Percentiles rank a stretch among this genome's conserved stretches.
These are phyloP conservation scores for Saussurea involucrata DNA, from an alignment of 129 eudicot genomes.

Conservation along the genomic window DNA sequence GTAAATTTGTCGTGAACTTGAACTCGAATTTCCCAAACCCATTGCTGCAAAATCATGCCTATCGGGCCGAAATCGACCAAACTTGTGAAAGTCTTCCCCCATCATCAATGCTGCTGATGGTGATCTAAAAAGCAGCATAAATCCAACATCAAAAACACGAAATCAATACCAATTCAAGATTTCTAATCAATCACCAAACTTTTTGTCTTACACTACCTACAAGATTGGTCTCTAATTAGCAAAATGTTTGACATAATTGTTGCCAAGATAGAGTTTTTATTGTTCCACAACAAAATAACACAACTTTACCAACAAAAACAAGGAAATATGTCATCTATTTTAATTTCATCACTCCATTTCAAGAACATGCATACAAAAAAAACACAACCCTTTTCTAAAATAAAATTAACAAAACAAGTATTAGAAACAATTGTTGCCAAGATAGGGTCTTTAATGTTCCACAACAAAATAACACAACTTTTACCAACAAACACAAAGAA, in stretches of 20 bases:
- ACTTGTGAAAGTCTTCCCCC: constrained; percentile 59
- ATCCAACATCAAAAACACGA: constrained; percentile 3
- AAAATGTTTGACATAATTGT: too few species aligned
- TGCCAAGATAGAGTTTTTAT: too few species aligned
- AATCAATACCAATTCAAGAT: too few species aligned
- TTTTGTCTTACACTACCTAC: background rate
- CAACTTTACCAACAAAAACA: background rate
- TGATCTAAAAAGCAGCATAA: constrained; percentile 35
- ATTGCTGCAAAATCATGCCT: constrained; percentile 50
- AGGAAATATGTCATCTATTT: background rate
- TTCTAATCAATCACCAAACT: constrained; percentile 11
- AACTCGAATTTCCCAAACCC: constrained; percentile 52
- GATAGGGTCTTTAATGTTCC: too few species aligned
- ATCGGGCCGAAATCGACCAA: constrained; percentile 44
- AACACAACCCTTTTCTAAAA: background rate
- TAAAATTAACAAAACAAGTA: background rate
- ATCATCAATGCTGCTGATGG: constrained; percentile 61
- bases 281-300: too few species aligned
- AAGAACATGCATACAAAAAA: background rate
- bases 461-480: too few species aligned
- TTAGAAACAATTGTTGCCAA: too few species aligned
- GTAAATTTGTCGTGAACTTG: constrained; percentile 64
- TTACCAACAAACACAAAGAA: background rate
- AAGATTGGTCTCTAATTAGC: too few species aligned
- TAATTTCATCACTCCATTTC: background rate